Evolutionary conservation across 2,329 filamentous ascomycete species (phyloP), one percentile per base, ranked within the genome.

Genomic region (Botrytis tulipae): DNA sequence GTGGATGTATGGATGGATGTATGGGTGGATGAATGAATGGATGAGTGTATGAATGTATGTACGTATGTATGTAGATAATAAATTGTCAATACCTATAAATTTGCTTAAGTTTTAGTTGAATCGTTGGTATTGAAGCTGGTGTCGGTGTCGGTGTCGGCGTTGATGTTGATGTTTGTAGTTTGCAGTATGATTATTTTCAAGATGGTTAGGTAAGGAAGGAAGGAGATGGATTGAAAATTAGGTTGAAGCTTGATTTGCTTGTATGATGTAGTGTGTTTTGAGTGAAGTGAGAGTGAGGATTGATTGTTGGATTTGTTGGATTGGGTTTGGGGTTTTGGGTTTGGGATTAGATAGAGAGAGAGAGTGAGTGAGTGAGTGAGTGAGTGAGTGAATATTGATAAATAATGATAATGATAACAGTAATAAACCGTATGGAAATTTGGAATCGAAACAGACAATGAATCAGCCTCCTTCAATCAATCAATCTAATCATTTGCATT

Each of bases 391-490:
- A 37, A 22, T 25, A 25, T 37, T 60, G 59, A 35, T 7, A 37
- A 37, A 35, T 35, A 35, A 35, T 60, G 18, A 37, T 37, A 25
- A 25, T 7, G 18, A 18, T 25, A 37, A 37, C 32, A 35, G 25
- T 20, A 61, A n/a, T 25, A n/a, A 18, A 12, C 35, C 35, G 22
- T 25, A 37, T 54, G 5, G 32, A 18, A 20, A 67, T 29, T 54
- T 9, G 51, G 10, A 9, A 54, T 40, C 25, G 51, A 29, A 40
- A 5, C 51, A 18, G 46, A 10, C 25, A 65, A 46, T 51, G 25
- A 54, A 67, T 54, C 65, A 68, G 44, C 46, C 46, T n/a, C 32
- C 65, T 54, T 37, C 61, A n/a, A n/a, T 51, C 32, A 37, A 46
- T 29, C 61, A 65, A 32, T n/a, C 37, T 42, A 29, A 46, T 29